Base-by-base conservation (phyloP, 441 rosid genomes). In the Cnidoscolus chayamansa region DNA sequence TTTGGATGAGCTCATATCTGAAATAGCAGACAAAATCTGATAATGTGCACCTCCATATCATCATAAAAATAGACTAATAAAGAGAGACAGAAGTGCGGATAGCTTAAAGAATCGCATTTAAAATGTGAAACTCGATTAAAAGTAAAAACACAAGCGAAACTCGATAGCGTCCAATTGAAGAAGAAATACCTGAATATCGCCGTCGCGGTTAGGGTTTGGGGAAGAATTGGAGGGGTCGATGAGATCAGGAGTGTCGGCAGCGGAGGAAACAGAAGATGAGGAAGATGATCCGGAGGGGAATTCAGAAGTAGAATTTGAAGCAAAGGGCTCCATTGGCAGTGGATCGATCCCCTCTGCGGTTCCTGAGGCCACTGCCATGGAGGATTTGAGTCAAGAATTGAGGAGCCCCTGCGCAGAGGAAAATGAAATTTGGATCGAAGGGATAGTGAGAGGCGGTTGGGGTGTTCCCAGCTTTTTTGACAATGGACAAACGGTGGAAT, bases 191-290 rank as follows among this genome's bases (percentile, higher is more conserved):
- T 86, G 93, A 82, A 70, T 65, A 48, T 89, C 97, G 54, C 63
- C 71, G 65, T 85, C 90, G 68, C 78, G 76, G 66, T 64, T 81
- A 62, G 88, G 85, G 75, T 56, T 84, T 1, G 87, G 84, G 32
- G 90, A 79, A 64, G 87, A 79, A 81, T 58, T 77, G 69, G 83
- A 81, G 62, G 75, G 81, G 43, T 86, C 87, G 58, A 54, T 68
- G 83, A 75, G 87, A 85, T 86, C 93, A 70, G 86, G 87, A 4
- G 89, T 71, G 75, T 72, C 86, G 69, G 79, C 70, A 60, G 79
- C 72, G 76, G 68, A 75, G 49, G 84, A 75, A 59, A 63, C 59
- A 16, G 76, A 55, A 11, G 82, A 72, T 19, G 87, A 77, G 17
- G 84, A 70, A 17, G 83, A 68, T 10, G 81, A 79, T 64, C 78